A percentile compares a stretch with the other conserved stretches of the same genome.
Evolutionary conservation across 164 flowering plant genomes (phyloP).

Genomic region (Umbilicus rupestris): DNA sequence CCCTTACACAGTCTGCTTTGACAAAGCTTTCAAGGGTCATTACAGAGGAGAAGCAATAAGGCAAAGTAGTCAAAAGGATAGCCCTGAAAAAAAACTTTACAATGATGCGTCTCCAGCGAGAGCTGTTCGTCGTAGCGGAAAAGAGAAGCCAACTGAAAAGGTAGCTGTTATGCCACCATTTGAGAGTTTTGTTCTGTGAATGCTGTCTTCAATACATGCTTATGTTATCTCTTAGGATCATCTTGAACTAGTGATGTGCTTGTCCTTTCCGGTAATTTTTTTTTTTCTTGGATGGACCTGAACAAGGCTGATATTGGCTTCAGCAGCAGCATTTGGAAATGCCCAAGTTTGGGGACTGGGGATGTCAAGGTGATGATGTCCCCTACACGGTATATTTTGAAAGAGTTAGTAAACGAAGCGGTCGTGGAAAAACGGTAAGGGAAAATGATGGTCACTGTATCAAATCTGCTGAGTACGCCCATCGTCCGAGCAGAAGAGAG

Average conservation of each 20-base stretch:
- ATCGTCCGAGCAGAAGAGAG: background rate
- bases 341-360: conserved; percentile 3
- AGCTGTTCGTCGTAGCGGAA: background rate
- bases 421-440: background rate
- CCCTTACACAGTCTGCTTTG: background rate
- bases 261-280: background rate
- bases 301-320: background rate
- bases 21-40: background rate
- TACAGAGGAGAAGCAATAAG: background rate
- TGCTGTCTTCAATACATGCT: no score
- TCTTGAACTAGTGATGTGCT: background rate
- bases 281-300: background rate
- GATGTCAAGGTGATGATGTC: background rate
- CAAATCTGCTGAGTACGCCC: background rate
- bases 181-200: background rate
- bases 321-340: background rate
- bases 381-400: background rate
- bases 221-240: background rate
- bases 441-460: background rate
- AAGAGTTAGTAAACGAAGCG: background rate
- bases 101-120: background rate
- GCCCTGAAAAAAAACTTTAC: background rate
- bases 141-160: background rate
- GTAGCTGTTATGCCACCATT: background rate
- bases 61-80: background rate